phyloP scores from a whole-genome alignment of 169 alveolate species.

The Plasmodium knowlesi region DNA sequence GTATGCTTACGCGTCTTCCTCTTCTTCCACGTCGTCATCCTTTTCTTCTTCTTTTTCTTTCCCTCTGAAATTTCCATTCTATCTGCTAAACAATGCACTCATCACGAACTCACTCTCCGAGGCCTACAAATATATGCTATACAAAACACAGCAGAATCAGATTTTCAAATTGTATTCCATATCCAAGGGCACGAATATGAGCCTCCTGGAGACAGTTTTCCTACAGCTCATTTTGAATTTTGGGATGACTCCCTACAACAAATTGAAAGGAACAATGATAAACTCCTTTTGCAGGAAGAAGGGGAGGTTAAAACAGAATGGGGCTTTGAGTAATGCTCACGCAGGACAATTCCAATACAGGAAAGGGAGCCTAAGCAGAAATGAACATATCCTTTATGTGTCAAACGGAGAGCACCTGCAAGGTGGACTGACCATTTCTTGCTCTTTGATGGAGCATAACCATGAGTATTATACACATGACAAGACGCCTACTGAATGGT shows the following conservation, averaged over 20 bases:
- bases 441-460: neutral
- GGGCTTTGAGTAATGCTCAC: neutral
- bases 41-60: neutral
- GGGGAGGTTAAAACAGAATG: neutral
- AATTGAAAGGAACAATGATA: neutral
- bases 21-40: neutral
- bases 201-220: neutral
- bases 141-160: slow-evolving; percentile 12
- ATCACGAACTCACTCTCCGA: neutral
- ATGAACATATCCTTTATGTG: neutral
- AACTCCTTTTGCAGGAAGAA: neutral
- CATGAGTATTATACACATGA: neutral
- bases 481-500: neutral
- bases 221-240: neutral
- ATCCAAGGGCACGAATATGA: neutral
- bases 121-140: neutral
- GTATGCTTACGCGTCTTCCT: neutral
- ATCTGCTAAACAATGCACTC: neutral
- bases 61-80: neutral
- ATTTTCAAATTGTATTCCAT: neutral
- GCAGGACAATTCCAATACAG: neutral
- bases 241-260: slow-evolving; percentile 9
- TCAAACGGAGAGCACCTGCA: neutral
- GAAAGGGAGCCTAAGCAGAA: neutral
- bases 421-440: neutral